Base-by-base conservation (phyloP, 331 rosid species). In the Malus hybrid region DNA sequence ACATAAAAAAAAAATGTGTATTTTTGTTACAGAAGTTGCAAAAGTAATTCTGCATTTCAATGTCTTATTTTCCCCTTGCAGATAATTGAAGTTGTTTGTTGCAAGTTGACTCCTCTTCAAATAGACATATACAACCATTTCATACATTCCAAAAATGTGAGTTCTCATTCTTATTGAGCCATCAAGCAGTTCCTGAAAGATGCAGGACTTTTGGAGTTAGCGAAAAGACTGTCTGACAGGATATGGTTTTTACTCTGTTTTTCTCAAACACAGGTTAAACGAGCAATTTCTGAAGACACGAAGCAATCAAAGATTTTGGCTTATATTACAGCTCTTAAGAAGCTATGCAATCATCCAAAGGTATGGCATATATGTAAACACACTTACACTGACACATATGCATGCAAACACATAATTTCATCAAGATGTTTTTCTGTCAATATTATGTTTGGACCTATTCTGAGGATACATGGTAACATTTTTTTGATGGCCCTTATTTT, bases 291-390 rank as follows among this genome's bases (percentile, higher is more conserved):
- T 52, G 97, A 91, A 87, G 96, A 91, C 61, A 36, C 79, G 66
- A 94, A 87, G 88, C 91, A 87, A 74, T 86, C 99, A 16, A 94
- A 91, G 87, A 94, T 94, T 87, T 90, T 94, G 86, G 96, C 99
- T 73, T 90, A 90, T 80, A 94, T 94, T 79, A 90, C 95, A 65
- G 97, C 93, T 75, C 93, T 94, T 68, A 94, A 92, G 85, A 91
- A 94, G 86, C 88, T 94, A 78, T 94, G 99, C 88, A 94, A 94
- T 82, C 99, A 94, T 82, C 99, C 99, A 44, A 94, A 94, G 96
- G 98, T 90, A 84, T 80, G 81, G 39, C 54, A 10, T 77, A 79
- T 76, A 50, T 64, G 52, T 65, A 36, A 27, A 36, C 27, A 61
- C 12, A 20, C 31, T 20, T 28, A 57, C 24, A 56, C n/a, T 32